Conservation (phyloP, 768 basidiomycete species). For the Lactarius sp. region DNA sequence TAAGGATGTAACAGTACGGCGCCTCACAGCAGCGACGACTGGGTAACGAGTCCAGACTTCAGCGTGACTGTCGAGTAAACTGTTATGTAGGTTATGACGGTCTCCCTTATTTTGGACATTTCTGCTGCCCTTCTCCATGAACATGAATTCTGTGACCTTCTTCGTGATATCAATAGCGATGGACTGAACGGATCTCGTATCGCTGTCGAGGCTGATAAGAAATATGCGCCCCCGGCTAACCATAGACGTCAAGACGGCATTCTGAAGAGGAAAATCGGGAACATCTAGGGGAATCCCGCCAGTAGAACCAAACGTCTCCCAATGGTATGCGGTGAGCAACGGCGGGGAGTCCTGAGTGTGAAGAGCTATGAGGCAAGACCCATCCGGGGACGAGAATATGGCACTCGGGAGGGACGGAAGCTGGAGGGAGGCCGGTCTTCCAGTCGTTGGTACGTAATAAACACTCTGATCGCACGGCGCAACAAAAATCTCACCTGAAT, state of each 20-base stretch:
- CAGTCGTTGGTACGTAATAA: neutral
- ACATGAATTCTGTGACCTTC: slow-evolving; percentile 51
- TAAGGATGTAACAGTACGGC: no score
- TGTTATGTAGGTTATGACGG: no score
- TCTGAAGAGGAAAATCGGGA: slow-evolving; percentile 27
- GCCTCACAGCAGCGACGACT: no score
- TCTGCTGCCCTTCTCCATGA: slow-evolving; percentile 40
- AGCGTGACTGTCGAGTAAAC: no score
- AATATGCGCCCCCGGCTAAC: slow-evolving; percentile 40
- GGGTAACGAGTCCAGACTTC: no score
- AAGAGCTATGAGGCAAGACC: slow-evolving; percentile 44
- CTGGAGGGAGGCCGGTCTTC: slow-evolving; percentile 43
- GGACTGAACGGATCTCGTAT: slow-evolving; percentile 37
- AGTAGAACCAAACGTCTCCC: slow-evolving; percentile 50
- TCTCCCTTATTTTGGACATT: slow-evolving; percentile 19
- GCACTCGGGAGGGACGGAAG: slow-evolving; percentile 34
- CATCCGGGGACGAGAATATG: slow-evolving; percentile 48
- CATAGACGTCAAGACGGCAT: slow-evolving; percentile 42
- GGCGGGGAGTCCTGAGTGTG: slow-evolving; percentile 20
- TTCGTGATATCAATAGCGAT: slow-evolving; percentile 49
- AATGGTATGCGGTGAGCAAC: slow-evolving; percentile 45
- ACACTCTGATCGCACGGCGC: neutral
- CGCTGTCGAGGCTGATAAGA: slow-evolving; percentile 38
- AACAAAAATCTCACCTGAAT: slow-evolving; percentile 40
- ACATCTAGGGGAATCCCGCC: slow-evolving; percentile 39